Percentiles rank a stretch among this genome's conserved stretches.
Evolutionary conservation across 208 protist species (phyloP).

Genomic region (Leishmania tropica): DNA sequence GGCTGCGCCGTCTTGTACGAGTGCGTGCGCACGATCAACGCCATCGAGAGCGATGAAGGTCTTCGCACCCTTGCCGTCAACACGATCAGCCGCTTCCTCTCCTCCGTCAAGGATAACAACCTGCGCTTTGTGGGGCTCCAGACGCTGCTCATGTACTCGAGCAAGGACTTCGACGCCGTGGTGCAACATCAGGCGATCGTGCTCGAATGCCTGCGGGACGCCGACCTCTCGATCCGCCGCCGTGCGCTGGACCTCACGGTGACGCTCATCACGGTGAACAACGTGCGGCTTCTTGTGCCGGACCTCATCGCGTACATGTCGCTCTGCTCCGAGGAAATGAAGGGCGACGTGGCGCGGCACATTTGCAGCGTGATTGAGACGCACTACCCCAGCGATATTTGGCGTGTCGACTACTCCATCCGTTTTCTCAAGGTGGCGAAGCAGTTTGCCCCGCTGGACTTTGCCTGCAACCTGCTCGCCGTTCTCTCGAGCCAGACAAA

Average conservation of each 20-base stretch:
- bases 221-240: slow-evolving; percentile 97
- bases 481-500: slow-evolving; percentile 84
- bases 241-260: slow-evolving; percentile 97
- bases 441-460: slow-evolving; percentile 66
- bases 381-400: slow-evolving; percentile 94
- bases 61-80: slow-evolving; percentile 96
- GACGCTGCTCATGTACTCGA: slow-evolving; percentile 92
- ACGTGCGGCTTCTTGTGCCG: slow-evolving; percentile 94
- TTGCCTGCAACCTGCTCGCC: slow-evolving; percentile 85
- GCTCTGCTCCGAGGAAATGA: slow-evolving; percentile 94
- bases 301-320: slow-evolving; percentile 96
- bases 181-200: slow-evolving; percentile 94
- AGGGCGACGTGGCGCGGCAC: slow-evolving; percentile 92
- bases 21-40: slow-evolving; percentile 98
- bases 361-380: slow-evolving; percentile 93
- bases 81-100: slow-evolving; percentile 98
- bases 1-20: slow-evolving; percentile 99
- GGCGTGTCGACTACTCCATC: slow-evolving; percentile 97
- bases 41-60: slow-evolving; percentile 93
- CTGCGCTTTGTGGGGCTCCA: slow-evolving; percentile 98
- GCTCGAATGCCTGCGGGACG: slow-evolving; percentile 96
- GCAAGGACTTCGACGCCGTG: slow-evolving; percentile 86
- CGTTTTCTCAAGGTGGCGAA: slow-evolving; percentile 87
- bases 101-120: slow-evolving; percentile 97
- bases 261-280: slow-evolving; percentile 94